phyloP scores from a whole-genome alignment of 2,329 filamentous ascomycete species.

The Penicillium oxalicum region DNA sequence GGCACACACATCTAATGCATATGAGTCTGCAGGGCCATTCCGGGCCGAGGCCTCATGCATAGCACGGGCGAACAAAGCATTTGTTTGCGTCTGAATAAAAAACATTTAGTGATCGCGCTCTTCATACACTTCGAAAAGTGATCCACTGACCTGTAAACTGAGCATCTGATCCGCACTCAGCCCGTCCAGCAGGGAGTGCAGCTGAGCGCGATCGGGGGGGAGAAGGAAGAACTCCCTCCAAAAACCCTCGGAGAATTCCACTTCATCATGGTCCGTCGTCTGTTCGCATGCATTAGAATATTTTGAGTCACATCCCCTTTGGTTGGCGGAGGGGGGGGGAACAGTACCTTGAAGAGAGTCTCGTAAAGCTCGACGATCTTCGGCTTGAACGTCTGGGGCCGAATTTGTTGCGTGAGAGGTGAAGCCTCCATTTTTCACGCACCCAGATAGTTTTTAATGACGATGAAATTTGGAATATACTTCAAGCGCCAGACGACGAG shows the following conservation, averaged over 20 bases:
- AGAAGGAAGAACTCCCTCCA: slow-evolving; percentile 95
- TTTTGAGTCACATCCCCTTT: neutral
- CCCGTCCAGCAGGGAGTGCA: slow-evolving; percentile 64
- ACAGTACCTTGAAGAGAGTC: slow-evolving; percentile 60
- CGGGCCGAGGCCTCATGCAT: slow-evolving; percentile 61
- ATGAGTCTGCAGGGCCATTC: slow-evolving; percentile 58
- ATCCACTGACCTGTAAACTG: slow-evolving; percentile 56
- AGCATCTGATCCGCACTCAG: slow-evolving; percentile 70
- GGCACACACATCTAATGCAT: slow-evolving; percentile 72
- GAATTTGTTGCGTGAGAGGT: slow-evolving; percentile 84
- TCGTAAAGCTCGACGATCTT: slow-evolving; percentile 92
- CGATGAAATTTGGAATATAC: slow-evolving; percentile 15
- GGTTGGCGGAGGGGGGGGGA: neutral
- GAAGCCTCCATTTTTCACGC: slow-evolving; percentile 68
- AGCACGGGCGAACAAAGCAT: slow-evolving; percentile 70
- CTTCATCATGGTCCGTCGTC: slow-evolving; percentile 59
- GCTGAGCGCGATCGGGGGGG: slow-evolving; percentile 64
- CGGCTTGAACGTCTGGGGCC: slow-evolving; percentile 84
- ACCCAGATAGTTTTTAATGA: slow-evolving; percentile 13
- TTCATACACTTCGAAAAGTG: neutral
- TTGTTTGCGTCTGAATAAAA: slow-evolving; percentile 53
- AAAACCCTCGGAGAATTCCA: slow-evolving; percentile 76
- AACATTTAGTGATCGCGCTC: neutral
- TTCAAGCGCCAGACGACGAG: neutral
- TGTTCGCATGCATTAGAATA: slow-evolving; percentile 34